Evolutionary conservation across 148 eudicot species (phyloP), one percentile per base, ranked within the genome.

Genomic region (Fallopia convolvulus): DNA sequence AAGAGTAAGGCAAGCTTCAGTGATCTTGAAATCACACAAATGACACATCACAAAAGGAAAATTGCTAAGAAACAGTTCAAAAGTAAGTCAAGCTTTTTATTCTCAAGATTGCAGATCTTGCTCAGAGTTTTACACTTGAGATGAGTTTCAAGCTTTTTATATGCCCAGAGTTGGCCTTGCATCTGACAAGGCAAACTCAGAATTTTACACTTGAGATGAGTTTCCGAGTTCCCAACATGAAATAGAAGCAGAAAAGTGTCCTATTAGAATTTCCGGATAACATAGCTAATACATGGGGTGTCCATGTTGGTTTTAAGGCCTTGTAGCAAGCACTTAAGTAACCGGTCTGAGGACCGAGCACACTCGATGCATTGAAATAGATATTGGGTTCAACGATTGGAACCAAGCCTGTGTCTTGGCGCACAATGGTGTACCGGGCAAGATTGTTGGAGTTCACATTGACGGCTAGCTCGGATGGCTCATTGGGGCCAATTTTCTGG

Each of bases 341-440:
- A 95, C 10, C 97, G 93, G 82, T 92, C 95, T 0, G 97, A 82
- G 56, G 89, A 87, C 40, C 90, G 91, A 26, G 97, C 97, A 60
- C 95, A 90, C 74, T 78, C 83, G 68, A 85, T 78, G 30, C 97
- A 13, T 90, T 95, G 1, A 90, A 90, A 60, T 90, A 75, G 85
- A 92, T 90, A 87, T 92, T 95, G 2, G 95, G 97, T 87, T 92
- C 97, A 8, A 92, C 92, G 73, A 92, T 92, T 23, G 97, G 97
- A 15, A 92, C 94, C 53, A 90, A 46, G 4, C 94, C 97, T 21
- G 88, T 91, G 78, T 90, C 93, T 66, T 92, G 97, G 86, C 95
- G 90, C 84, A 92, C 87, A 84, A 87, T 90, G 79, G 97, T 94
- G 11, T 92, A 92, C 5, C 94, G 89, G 26, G 95, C 95, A 48